phyloP scores from a whole-genome alignment of 768 basidiomycete species.

The Phylloporus sp. region DNA sequence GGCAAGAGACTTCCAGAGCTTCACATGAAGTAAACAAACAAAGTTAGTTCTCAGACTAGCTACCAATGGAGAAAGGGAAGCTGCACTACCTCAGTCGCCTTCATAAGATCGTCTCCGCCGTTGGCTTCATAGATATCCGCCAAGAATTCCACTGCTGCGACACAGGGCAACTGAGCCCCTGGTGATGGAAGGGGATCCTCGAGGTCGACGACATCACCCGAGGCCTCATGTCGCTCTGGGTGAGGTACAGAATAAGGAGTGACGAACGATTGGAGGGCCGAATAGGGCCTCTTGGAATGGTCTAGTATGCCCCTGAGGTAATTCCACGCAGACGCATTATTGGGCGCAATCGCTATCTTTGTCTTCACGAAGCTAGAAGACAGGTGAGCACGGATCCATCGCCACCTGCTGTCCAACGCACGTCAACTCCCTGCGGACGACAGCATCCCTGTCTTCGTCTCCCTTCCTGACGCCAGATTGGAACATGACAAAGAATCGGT shows the following conservation, averaged over 20 bases:
- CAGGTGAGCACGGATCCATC: not conserved
- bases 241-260: constrained; percentile 52
- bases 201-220: constrained; percentile 58
- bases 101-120: constrained; percentile 44
- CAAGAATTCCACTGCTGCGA: constrained; percentile 78
- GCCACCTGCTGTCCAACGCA: constrained; percentile 39
- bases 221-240: constrained; percentile 22
- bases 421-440: constrained; percentile 70
- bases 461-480: constrained; percentile 58
- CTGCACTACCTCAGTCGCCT: constrained; percentile 46
- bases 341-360: constrained; percentile 81
- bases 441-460: constrained; percentile 57
- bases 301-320: constrained; percentile 87
- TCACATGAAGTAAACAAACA: constrained; percentile 10
- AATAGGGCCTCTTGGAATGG: constrained; percentile 54
- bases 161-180: constrained; percentile 70
- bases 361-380: constrained; percentile 68
- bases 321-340: constrained; percentile 96
- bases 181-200: constrained; percentile 68
- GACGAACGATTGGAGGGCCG: constrained; percentile 55
- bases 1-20: constrained; percentile 73
- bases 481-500: constrained; percentile 86
- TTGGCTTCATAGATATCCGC: constrained; percentile 69
- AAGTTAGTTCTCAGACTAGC: constrained; percentile 6
- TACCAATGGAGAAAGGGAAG: not conserved